Evolutionary conservation across 495 filamentous ascomycete species (phyloP), one percentile per base, ranked within the genome.

Genomic region (Diplogelasinospora grovesii): DNA sequence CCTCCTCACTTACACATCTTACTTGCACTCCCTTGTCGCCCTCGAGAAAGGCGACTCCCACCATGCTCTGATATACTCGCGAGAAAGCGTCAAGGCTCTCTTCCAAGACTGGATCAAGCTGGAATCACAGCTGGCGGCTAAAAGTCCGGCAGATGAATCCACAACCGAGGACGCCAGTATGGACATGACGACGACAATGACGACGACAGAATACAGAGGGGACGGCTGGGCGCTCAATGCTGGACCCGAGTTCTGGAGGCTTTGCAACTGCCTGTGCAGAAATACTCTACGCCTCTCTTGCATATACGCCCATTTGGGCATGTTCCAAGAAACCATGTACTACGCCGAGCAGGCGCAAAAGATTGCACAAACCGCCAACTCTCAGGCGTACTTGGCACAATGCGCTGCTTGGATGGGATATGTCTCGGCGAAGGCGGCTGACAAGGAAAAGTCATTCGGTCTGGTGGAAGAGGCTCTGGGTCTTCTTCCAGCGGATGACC

Each of bases 281-380:
- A 75, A 77, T 32, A 61, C 90, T 21, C 52, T 78, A 32, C 79
- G 86, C 39, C 73, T 94, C 4, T 86, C 88, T 3, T 70, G 68
- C 15, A 60, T 93, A 11, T 95, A 85, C 42, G 77, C 85, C 3
- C 79, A 89, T 39, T 74, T 89, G 51, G 90, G 93, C 31, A 73
- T 95, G 58, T 85, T 88, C 49, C 81, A 83, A 36, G 93, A 97
- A 56, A 84, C 89, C 5, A 66, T 90, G n/a, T 92, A 88, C 60
- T 94, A 94, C 50, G 75, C 82, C 5, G 82, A 95, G 46, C 82
- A 94, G 53, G 86, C 86, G 1, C 66, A 84, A 36, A 86, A 85
- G 56, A 77, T 95, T 44, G 87, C 85, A 34, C 70, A 75, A 29
- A 77, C 80, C 9, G 74, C 82, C 7, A 65, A 74, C 24, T 80